A percentile compares a stretch with the other conserved stretches of the same genome.
phyloP scores from a whole-genome alignment of 2,329 filamentous ascomycete species.

The Fusarium stilboides region DNA sequence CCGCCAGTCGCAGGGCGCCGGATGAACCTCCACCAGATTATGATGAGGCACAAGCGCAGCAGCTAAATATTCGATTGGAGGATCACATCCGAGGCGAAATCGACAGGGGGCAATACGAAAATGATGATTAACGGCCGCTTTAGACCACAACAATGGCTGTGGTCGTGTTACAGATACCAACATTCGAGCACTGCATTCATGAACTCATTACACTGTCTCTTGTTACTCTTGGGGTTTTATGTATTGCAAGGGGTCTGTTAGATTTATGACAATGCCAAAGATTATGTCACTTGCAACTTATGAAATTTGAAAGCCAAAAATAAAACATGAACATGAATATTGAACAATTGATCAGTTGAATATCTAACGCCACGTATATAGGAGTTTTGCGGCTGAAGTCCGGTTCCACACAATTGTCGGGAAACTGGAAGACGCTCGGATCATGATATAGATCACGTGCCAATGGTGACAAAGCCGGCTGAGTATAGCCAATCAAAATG shows the following conservation, averaged over 20 bases:
- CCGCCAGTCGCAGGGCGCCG: slow-evolving; percentile 63
- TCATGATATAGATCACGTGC: slow-evolving; percentile 17
- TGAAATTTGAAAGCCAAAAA: not conserved
- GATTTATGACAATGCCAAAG: slow-evolving; percentile 14
- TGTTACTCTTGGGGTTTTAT: slow-evolving; percentile 14
- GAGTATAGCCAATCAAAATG: slow-evolving; percentile 62
- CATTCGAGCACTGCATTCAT: slow-evolving; percentile 43
- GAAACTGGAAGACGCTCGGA: slow-evolving; percentile 31
- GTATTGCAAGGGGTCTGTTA: slow-evolving; percentile 34
- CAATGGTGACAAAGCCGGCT: slow-evolving; percentile 20
- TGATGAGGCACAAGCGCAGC: slow-evolving; percentile 88
- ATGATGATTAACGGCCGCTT: slow-evolving; percentile 46
- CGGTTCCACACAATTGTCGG: slow-evolving; percentile 19
- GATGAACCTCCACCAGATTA: slow-evolving; percentile 91
- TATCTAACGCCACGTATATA: not conserved
- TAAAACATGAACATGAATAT: not conserved
- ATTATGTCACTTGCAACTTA: not conserved
- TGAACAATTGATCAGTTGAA: not conserved
- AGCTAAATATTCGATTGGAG: slow-evolving; percentile 71
- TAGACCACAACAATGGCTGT: slow-evolving; percentile 38
- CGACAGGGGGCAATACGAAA: slow-evolving; percentile 66
- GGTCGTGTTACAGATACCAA: slow-evolving; percentile 45
- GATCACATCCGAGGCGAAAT: slow-evolving; percentile 82
- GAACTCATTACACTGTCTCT: slow-evolving; percentile 39
- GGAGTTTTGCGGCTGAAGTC: slow-evolving; percentile 27